Evolutionary conservation across 768 basidiomycete genomes (phyloP), one percentile per base, ranked within the genome.

Genomic region (Leccinum boreale): DNA sequence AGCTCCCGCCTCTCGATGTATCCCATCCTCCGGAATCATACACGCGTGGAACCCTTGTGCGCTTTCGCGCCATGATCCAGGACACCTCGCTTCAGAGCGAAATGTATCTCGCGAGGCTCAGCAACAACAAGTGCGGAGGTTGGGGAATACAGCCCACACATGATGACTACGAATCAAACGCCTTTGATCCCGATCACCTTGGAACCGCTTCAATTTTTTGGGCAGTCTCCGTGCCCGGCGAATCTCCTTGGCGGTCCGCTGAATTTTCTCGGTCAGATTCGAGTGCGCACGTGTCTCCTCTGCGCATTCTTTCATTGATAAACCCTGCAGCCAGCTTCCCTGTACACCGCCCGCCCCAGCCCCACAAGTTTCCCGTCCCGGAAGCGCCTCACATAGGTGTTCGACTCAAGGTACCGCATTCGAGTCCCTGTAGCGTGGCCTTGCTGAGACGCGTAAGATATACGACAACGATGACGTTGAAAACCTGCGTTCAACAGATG

Each of bases 11-110:
- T 7, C 77, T 91, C 33, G 74, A 79, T 67, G 65, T 79, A 11
- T 62, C 66, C 5, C 64, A 71, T 52, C 81, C 86, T 11, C 84
- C 85, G 36, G 75, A 80, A 26, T 73, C 73, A 3, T 79, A 83
- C 63, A 67, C 68, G 10, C 74, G 79, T 58, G 75, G 84, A n/a
- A 72, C 83, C 0, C 78, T 92, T 4, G 87, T 93, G 3, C 77
- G 81, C 19, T 92, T 92, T 69, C 80, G 83, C 31, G 86, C 81
- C 24, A 90, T 92, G 87, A 78, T 92, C 29, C 92, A 94, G 69
- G 91, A 92, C 66, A 91, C 89, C 2, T 89, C 90, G 3, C 67
- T 81, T 17, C 84, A 87, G 5, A 81, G 83, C 0, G 88, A 92
- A 67, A 76, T 94, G 60, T 93, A 93, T 70, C 75, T 90, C 44